Base-by-base conservation (phyloP, 225 moss, liverwort and hornwort species). In the Antitrichia curtipendula region DNA sequence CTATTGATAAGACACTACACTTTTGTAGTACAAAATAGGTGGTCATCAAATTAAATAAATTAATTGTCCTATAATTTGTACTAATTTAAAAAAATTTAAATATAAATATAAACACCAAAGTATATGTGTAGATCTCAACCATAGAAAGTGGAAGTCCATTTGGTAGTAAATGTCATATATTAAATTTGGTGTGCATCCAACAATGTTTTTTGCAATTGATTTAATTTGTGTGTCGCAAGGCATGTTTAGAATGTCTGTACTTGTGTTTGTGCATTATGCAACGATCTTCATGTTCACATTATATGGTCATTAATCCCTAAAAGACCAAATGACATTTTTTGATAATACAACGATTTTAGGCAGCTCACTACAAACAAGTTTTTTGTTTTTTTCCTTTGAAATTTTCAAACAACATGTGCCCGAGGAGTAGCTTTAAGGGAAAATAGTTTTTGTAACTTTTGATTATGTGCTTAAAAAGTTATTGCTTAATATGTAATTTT, bases 21-120 rank as follows among this genome's bases (percentile, higher is more conserved):
- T 40, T 68, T 12, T 5, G 13, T 69, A 24, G 40, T 69, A 40
- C 4, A 13, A 24, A 68, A 40, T 40, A 24, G 69, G 8, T 69
- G 14, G 24, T 69, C 13, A 24, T 69, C 8, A 24, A 40, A 69
- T 40, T 23, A 38, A 68, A 68, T 38, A 68, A 68, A 38, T 23
- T 22, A 68, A 23, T 2, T 0, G 3, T 4, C 14, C 2, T 69
- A 25, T 69, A 40, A 69, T 40, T 40, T 25, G 14, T 15, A 15
- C 0, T 24, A 40, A 2, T 10, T 24, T 69, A 40, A 1, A 40
- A 69, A 23, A 68, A 0, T 2, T 68, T 38, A 3, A 20, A 23
- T 38, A 6, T 38, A 38, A 4, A n/a, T n/a, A n/a, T n/a, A 40
- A 69, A 69, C 3, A 40, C 24, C 40, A 40, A 69, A 40, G 24